Evolutionary conservation across 2,329 filamentous ascomycete genomes (phyloP), one percentile per base, ranked within the genome.

Genomic region (Colletotrichum agaves): DNA sequence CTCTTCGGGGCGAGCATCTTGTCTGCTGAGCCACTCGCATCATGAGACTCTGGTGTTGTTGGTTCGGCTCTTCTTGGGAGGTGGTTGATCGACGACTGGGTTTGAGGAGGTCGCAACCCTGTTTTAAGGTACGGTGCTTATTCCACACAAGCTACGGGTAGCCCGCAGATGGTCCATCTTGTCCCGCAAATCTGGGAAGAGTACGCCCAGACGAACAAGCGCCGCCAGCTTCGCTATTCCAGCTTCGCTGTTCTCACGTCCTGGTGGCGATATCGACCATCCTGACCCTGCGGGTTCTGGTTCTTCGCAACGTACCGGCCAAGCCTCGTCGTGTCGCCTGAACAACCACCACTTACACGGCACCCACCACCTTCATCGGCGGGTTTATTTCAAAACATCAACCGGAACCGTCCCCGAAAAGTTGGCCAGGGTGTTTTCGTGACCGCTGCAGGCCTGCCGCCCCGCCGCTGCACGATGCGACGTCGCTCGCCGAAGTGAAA

Each of bases 401-500:
- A 67, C 64, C 53, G 61, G 53, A 52, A 43, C 33, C 35, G 55
- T 58, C 61, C 39, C 64, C 61, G 55, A 47, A 27, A 27, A 46
- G 19, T 15, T 31, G 17, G 47, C 12, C 12, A 17, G 47, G 47
- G 47, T 27, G 23, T 52, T 31, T 11, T 12, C 1, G 47, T 50
- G 21, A 58, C 61, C 47, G 39, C 59, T 43, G 21, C 41, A 57
- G 46, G 12, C 52, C 63, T 41, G 37, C 37, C 13, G 46, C 44
- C 23, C 37, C 46, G n/a, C 44, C 46, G 15, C 12, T 35, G 53
- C 64, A 59, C 52, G 64, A 67, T 63, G 55, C 55, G 64, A 67
- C 53, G 53, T 64, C 47, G 60, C 61, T 67, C 55, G 55, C 61
- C 64, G 53, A 64, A 49, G 61, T 67, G 64, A 67, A 67, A 67